Evolutionary conservation across 1,139 yeast genomes (phyloP).

Genomic region (Yamadazyma dendronema): DNA sequence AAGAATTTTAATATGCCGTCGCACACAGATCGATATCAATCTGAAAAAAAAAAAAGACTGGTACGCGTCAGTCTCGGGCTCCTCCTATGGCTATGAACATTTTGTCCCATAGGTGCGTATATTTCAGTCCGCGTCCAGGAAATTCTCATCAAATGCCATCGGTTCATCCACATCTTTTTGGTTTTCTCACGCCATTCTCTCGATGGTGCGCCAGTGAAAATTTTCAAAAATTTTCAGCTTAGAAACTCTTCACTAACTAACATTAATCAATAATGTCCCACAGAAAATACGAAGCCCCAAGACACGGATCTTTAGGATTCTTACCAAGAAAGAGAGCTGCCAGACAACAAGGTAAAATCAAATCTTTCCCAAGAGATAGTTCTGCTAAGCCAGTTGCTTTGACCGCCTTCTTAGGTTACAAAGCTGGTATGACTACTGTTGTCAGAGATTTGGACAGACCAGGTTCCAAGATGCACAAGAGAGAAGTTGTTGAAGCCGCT

Average conservation of each 20-base stretch:
- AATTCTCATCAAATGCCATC: too few relatives aligned
- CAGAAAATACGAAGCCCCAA: slow-evolving; percentile 99
- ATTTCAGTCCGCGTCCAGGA: too few relatives aligned
- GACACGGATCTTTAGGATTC: slow-evolving; percentile 99
- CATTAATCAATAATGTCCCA: slow-evolving; percentile 69
- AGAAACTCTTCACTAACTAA: slow-evolving; percentile 3
- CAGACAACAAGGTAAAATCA: slow-evolving; percentile 97
- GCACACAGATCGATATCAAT: too few relatives aligned
- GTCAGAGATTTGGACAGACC: slow-evolving; percentile 99
- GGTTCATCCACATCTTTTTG: too few relatives aligned
- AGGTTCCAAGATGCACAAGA: slow-evolving; percentile 99
- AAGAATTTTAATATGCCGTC: too few relatives aligned
- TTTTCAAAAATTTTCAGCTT: neutral
- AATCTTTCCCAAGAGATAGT: slow-evolving; percentile 99
- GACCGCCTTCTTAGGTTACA: slow-evolving; percentile 99
- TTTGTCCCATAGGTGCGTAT: too few relatives aligned
- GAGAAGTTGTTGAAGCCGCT: slow-evolving; percentile 99
- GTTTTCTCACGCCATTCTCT: too few relatives aligned
- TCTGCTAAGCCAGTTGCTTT: slow-evolving; percentile 97
- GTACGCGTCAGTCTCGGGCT: too few relatives aligned
- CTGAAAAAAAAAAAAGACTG: too few relatives aligned
- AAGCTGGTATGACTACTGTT: slow-evolving; percentile 99
- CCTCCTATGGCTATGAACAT: too few relatives aligned
- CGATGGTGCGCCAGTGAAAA: neutral
- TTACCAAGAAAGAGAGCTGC: slow-evolving; percentile 99